These are phyloP conservation scores for Ganoderma sinense DNA, from an alignment of 1,284 basidiomycete genomes.

Conservation along the genomic window DNA sequence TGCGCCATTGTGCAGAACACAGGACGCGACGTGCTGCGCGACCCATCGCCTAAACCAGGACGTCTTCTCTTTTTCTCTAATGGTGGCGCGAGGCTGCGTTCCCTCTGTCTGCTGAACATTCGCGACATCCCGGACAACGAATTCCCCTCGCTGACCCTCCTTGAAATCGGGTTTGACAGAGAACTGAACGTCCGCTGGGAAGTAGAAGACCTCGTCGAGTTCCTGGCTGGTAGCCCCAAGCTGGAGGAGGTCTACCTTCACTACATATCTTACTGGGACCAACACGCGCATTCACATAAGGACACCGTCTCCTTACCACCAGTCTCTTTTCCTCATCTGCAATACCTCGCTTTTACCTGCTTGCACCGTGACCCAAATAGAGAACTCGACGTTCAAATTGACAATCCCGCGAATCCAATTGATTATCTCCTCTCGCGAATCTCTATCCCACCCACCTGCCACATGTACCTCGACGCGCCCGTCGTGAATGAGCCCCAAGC, in stretches of 20 bases:
- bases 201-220: not conserved
- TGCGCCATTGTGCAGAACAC: too few species aligned
- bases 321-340: conserved; percentile 1
- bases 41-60: too few species aligned
- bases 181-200: not conserved
- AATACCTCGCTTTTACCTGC: conserved; percentile 1
- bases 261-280: not conserved
- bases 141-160: conserved; percentile 4
- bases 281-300: too few species aligned
- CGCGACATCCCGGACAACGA: conserved; percentile 2
- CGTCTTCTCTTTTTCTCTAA: conserved; percentile 1
- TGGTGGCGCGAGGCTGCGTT: conserved; percentile 2
- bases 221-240: conserved; percentile 5
- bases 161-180: not conserved
- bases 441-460: conserved; percentile 3
- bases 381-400: too few species aligned
- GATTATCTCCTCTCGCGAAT: not conserved
- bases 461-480: not conserved
- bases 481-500: not conserved
- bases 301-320: not conserved
- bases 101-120: not conserved
- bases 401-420: not conserved
- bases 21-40: too few species aligned
- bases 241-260: conserved; percentile 8
- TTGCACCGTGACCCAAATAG: too few species aligned